Percentiles rank a stretch among this genome's conserved stretches.
These are phyloP conservation scores for Crucibulum laeve DNA, from an alignment of 768 basidiomycete species.

Conservation along the genomic window DNA sequence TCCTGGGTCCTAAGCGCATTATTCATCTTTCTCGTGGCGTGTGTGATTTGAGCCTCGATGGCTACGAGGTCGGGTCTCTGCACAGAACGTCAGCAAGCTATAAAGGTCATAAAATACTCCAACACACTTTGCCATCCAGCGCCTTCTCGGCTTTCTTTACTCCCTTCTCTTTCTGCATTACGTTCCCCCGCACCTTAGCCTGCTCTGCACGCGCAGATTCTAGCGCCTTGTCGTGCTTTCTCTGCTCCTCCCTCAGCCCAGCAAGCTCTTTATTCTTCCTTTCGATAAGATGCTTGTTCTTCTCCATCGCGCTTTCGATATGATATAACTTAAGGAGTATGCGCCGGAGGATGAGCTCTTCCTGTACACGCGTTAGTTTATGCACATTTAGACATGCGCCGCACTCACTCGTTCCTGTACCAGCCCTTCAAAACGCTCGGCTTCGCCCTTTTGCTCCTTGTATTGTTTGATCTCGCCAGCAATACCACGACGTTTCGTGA, in stretches of 20 bases:
- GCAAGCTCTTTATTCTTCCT: slow-evolving; percentile 69
- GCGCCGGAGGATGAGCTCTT: slow-evolving; percentile 76
- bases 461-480: slow-evolving; percentile 95
- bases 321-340: slow-evolving; percentile 87
- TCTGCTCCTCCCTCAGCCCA: slow-evolving; percentile 66
- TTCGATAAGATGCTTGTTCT: slow-evolving; percentile 65
- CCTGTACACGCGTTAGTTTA: slow-evolving; percentile 37
- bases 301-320: slow-evolving; percentile 79
- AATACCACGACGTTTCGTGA: slow-evolving; percentile 90
- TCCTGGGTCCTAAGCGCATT: slow-evolving; percentile 63
- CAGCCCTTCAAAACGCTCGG: slow-evolving; percentile 79
- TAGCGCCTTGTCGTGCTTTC: slow-evolving; percentile 63
- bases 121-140: slow-evolving; percentile 71
- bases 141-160: slow-evolving; percentile 91
- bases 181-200: slow-evolving; percentile 67
- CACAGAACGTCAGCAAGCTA: not conserved
- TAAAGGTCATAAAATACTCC: not conserved
- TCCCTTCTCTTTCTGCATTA: slow-evolving; percentile 80
- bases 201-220: slow-evolving; percentile 75
- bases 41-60: slow-evolving; percentile 83
- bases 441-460: slow-evolving; percentile 94
- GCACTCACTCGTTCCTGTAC: slow-evolving; percentile 66
- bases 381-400: not conserved
- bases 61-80: slow-evolving; percentile 85
- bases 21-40: slow-evolving; percentile 72